Percentiles rank a stretch among this genome's conserved stretches.
These are phyloP conservation scores for Beauveria australis DNA, from an alignment of 2,329 filamentous ascomycete genomes.

Conservation along the genomic window DNA sequence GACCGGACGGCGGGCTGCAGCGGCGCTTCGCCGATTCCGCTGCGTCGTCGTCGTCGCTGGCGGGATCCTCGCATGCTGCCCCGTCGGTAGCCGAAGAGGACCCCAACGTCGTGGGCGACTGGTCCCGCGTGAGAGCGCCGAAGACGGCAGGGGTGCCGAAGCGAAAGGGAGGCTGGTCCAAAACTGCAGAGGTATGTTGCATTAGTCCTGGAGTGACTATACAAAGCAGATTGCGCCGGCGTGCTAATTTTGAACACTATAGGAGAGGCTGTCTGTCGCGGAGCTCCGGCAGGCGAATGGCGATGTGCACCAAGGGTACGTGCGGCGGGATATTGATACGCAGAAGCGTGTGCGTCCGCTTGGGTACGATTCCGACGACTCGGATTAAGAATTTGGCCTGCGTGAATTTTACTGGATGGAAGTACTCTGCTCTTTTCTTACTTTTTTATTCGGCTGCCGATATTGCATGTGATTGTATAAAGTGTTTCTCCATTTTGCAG, in stretches of 20 bases:
- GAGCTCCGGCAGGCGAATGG: background rate
- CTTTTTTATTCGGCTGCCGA: too few relatives aligned
- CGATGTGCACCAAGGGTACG: background rate
- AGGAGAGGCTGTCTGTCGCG: background rate
- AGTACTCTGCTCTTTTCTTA: too few relatives aligned
- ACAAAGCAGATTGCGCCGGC: too few relatives aligned
- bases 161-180: background rate
- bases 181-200: background rate
- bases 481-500: background rate
- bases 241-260: background rate
- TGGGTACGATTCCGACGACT: background rate
- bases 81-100: background rate
- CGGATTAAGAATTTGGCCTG: background rate
- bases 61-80: background rate
- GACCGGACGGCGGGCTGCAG: background rate
- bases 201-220: background rate
- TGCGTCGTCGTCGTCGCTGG: background rate
- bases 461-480: background rate
- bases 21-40: background rate
- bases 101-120: constrained; percentile 2
- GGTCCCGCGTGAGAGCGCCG: background rate
- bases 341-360: background rate
- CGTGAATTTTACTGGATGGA: too few relatives aligned
- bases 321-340: background rate
- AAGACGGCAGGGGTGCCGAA: background rate